Conservation (phyloP, 768 basidiomycete genomes). For the Phanerodontia chrysosporium region DNA sequence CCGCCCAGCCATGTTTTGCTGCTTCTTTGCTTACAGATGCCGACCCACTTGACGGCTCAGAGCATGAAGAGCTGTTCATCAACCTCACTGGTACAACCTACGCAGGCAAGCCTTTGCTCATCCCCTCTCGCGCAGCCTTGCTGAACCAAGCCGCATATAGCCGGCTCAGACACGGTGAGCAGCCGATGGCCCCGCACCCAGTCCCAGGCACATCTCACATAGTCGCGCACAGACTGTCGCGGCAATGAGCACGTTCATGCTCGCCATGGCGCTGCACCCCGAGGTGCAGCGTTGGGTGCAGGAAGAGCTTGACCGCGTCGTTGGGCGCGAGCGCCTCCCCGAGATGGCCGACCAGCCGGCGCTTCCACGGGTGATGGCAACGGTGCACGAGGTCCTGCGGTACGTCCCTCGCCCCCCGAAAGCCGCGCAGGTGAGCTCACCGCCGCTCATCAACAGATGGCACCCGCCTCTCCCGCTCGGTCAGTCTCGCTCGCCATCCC, state of each 20-base stretch:
- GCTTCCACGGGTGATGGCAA: slow-evolving; percentile 19
- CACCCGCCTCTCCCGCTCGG: slow-evolving; percentile 21
- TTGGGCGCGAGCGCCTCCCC: slow-evolving; percentile 17
- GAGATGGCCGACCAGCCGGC: slow-evolving; percentile 13
- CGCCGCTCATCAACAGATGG: slow-evolving; percentile 18
- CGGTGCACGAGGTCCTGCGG: slow-evolving; percentile 16
- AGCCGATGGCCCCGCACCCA: background rate
- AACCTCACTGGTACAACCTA: background rate
- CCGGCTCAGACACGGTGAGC: slow-evolving; percentile 1
- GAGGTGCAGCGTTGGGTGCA: slow-evolving; percentile 15
- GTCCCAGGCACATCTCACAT: too few species aligned
- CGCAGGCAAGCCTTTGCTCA: background rate
- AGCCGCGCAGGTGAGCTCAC: background rate
- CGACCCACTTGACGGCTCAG: slow-evolving; percentile 24
- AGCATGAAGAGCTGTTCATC: slow-evolving; percentile 2
- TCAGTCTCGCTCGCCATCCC: background rate
- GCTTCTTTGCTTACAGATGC: slow-evolving; percentile 38
- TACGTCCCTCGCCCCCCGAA: background rate
- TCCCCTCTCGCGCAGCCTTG: background rate
- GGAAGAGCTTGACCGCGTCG: slow-evolving; percentile 18
- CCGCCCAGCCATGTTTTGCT: slow-evolving; percentile 29
- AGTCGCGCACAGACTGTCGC: background rate
- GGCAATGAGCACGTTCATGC: slow-evolving; percentile 7
- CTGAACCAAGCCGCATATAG: background rate
- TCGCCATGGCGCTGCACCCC: slow-evolving; percentile 14